Base-by-base conservation (phyloP, 805 yeast species). In the Candida verbasci region DNA sequence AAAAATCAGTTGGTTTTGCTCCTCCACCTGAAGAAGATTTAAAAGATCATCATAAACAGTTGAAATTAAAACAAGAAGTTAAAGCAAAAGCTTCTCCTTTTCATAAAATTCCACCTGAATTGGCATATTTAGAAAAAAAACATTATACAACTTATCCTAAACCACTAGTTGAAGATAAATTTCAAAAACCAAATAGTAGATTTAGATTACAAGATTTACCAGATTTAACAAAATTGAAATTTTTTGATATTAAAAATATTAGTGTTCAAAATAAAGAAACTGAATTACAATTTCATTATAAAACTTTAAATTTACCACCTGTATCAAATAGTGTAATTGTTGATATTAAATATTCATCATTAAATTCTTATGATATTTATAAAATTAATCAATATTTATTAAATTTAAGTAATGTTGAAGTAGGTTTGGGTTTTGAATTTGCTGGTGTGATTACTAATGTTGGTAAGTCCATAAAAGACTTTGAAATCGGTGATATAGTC, bases 391-490 rank as follows among this genome's bases (percentile, higher is more conserved):
- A 76, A 26, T 79, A 77, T 48, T 52, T 67, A 12, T 55, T 68
- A 17, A 74, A 78, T 42, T 56, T 76, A 35, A 70, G 75, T 25
- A 73, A 76, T 27, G 74, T 71, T 39, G 71, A 77, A 45, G 51
- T 67, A 7, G 88, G 89, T 6, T 54, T 81, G 20, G 93, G 93
- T 1, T 73, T 82, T 47, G 89, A 82, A 44, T 84, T 74, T 53
- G 62, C 78, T 17, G 94, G 94, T 16, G 59, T 60, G 4, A 61
- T 84, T 20, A 64, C 66, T 3, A 69, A 70, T 20, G 76, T 79
- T 15, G 91, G 91, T 7, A 50, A 55, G 9, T 60, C 62, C n/a
- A 48, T 64, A 23, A 43, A 42, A 4, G 40, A 43, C 17, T 48
- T 34, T 15, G 40, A 40, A 10, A 73, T 62, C 17, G 91, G 89